Conservation (phyloP, 2,329 filamentous ascomycete genomes). For the Hypoxylon sp. region DNA sequence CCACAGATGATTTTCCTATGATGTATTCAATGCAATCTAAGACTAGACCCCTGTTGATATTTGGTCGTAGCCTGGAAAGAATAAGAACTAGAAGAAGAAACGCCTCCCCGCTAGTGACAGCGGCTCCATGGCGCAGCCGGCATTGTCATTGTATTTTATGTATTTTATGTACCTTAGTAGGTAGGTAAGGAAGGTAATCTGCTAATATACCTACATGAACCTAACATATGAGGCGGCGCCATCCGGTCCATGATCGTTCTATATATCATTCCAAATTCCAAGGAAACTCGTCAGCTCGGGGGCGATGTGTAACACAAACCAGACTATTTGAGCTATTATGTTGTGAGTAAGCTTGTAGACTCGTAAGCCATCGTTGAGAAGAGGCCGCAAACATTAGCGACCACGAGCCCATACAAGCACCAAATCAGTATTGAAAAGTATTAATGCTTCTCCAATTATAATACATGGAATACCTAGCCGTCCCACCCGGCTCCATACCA, state of each 20-base stretch:
- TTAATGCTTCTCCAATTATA: neutral
- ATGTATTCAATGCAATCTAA: constrained; percentile 47
- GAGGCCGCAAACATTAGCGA: constrained; percentile 9
- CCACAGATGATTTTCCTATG: constrained; percentile 49
- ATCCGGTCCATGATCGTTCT: neutral
- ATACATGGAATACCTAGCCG: constrained; percentile 9
- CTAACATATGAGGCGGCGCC: neutral
- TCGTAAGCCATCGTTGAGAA: constrained; percentile 1
- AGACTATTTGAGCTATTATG: constrained; percentile 1
- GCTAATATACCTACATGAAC: neutral
- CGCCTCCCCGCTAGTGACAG: constrained; percentile 26
- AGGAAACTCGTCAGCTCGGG: constrained; percentile 19
- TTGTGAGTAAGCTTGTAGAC: neutral
- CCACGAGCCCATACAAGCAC: neutral
- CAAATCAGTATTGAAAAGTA: constrained; percentile 1
- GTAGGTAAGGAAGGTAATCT: neutral
- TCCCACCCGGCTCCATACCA: constrained; percentile 29
- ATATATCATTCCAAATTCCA: constrained; percentile 13
- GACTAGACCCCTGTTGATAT: constrained; percentile 33
- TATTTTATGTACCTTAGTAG: neutral
- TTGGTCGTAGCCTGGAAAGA: constrained; percentile 17
- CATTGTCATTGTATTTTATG: constrained; percentile 8
- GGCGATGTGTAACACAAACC: neutral
- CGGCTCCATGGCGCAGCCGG: constrained; percentile 22
- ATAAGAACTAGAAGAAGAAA: constrained; percentile 7